Conservation (phyloP, 768 basidiomycete genomes). For the Leucocoprinus sp. region DNA sequence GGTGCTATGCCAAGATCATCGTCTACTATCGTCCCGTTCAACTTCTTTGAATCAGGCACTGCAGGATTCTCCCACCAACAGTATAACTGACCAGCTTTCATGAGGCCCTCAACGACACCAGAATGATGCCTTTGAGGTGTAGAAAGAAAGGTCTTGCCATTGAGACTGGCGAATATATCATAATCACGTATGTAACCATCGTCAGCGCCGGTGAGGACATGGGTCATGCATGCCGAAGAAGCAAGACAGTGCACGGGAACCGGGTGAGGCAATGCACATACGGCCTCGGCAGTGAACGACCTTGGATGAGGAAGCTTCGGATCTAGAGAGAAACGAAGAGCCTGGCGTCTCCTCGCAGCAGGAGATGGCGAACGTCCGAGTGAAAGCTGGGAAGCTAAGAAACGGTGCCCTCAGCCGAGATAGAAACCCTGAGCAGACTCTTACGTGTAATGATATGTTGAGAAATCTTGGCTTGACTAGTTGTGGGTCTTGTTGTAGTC, state of each 20-base stretch:
- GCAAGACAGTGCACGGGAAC: constrained; percentile 84
- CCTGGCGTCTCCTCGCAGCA: constrained; percentile 24
- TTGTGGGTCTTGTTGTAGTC: constrained; percentile 3
- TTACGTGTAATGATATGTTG: no score
- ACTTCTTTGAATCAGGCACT: constrained; percentile 21
- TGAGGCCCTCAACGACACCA: constrained; percentile 84
- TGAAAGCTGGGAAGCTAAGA: constrained; percentile 15
- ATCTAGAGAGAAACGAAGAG: constrained; percentile 25
- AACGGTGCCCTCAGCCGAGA: background rate
- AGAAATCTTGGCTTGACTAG: constrained; percentile 3
- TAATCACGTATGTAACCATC: constrained; percentile 93
- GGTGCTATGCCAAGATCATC: constrained; percentile 54
- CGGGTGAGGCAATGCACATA: constrained; percentile 87
- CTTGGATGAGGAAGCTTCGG: constrained; percentile 27
- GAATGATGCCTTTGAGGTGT: constrained; percentile 86
- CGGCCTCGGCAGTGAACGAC: constrained; percentile 81
- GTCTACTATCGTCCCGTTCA: constrained; percentile 24
- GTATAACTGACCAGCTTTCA: constrained; percentile 80
- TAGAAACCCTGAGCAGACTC: background rate
- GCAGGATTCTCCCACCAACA: constrained; percentile 88
- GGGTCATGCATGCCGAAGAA: constrained; percentile 77
- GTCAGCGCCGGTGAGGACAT: constrained; percentile 84
- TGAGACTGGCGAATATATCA: constrained; percentile 83
- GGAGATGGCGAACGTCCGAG: constrained; percentile 25
- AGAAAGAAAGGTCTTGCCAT: constrained; percentile 79